Percentiles rank a stretch among this genome's conserved stretches.
phyloP scores from a whole-genome alignment of 2,329 filamentous ascomycete genomes.

The Xylariaceae sp. region DNA sequence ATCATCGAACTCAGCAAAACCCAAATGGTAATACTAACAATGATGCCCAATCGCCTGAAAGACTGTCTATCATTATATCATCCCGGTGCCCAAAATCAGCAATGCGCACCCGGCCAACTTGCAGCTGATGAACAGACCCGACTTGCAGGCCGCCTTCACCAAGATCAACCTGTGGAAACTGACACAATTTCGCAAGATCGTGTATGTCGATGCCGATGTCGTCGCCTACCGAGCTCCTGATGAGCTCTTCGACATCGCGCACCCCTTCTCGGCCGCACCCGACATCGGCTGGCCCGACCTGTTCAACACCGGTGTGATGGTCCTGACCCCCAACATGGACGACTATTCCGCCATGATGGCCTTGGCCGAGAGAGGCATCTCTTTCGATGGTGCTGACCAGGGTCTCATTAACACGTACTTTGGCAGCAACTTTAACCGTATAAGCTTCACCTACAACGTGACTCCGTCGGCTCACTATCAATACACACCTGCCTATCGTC shows the following conservation, averaged over 20 bases:
- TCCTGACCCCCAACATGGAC: slow-evolving; percentile 75
- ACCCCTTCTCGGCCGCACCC: slow-evolving; percentile 66
- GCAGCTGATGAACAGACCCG: slow-evolving; percentile 82
- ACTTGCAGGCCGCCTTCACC: slow-evolving; percentile 89
- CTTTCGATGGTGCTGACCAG: slow-evolving; percentile 96
- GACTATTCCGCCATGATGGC: slow-evolving; percentile 82
- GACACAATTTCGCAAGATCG: slow-evolving; percentile 82
- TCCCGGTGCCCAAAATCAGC: slow-evolving; percentile 73
- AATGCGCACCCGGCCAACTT: slow-evolving; percentile 77
- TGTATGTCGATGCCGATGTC: slow-evolving; percentile 92
- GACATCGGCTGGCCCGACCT: slow-evolving; percentile 98
- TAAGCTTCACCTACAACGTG: slow-evolving; percentile 96
- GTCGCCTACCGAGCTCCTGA: slow-evolving; percentile 88
- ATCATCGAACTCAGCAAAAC: not conserved
- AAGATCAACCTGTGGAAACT: slow-evolving; percentile 95
- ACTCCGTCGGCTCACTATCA: slow-evolving; percentile 96
- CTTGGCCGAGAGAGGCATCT: slow-evolving; percentile 79
- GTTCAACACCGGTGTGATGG: slow-evolving; percentile 98
- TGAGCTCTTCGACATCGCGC: slow-evolving; percentile 70
- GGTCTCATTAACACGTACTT: slow-evolving; percentile 95
- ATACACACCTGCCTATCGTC: slow-evolving; percentile 88
- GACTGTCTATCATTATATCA: slow-evolving; percentile 81
- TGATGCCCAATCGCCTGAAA: slow-evolving; percentile 33
- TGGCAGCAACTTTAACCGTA: slow-evolving; percentile 70
- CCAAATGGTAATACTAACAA: not conserved